Evolutionary conservation across 768 basidiomycete genomes (phyloP).

Genomic region (Paxillus ammoniavirescens): DNA sequence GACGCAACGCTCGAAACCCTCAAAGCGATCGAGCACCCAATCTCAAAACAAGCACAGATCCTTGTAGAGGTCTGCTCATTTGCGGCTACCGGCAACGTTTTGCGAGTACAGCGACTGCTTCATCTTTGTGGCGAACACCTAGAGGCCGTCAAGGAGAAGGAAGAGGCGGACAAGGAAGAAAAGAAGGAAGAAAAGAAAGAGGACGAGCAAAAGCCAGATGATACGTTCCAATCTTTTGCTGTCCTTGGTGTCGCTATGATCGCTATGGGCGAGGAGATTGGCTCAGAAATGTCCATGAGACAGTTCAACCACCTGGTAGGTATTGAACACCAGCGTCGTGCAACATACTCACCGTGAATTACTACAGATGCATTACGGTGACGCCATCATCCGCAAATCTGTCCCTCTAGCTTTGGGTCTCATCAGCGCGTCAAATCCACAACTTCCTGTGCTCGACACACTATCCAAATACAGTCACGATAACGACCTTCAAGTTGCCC

Average conservation of each 20-base stretch:
- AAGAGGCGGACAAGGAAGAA: slow-evolving; percentile 35
- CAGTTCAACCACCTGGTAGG: slow-evolving; percentile 95
- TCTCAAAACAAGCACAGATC: slow-evolving; percentile 87
- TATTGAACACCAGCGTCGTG: slow-evolving; percentile 3
- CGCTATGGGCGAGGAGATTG: slow-evolving; percentile 98
- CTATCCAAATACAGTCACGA: slow-evolving; percentile 99
- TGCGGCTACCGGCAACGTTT: slow-evolving; percentile 92
- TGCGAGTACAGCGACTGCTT: slow-evolving; percentile 89
- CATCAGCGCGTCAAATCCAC: slow-evolving; percentile 93
- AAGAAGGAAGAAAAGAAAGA: slow-evolving; percentile 59
- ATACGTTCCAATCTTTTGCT: slow-evolving; percentile 88
- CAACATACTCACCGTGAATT: slow-evolving; percentile 13
- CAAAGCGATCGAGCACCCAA: slow-evolving; percentile 89
- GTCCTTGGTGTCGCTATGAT: slow-evolving; percentile 92
- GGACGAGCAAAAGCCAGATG: slow-evolving; percentile 52
- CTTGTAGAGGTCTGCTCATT: slow-evolving; percentile 93
- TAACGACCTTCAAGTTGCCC: slow-evolving; percentile 93
- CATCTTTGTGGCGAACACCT: slow-evolving; percentile 94
- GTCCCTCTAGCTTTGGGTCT: slow-evolving; percentile 95
- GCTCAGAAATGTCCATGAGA: slow-evolving; percentile 95
- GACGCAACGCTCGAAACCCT: slow-evolving; percentile 93
- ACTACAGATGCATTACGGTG: slow-evolving; percentile 96
- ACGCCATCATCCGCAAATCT: slow-evolving; percentile 85
- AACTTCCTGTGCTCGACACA: slow-evolving; percentile 91
- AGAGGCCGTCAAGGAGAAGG: slow-evolving; percentile 42